Percentiles rank a stretch among this genome's conserved stretches.
phyloP scores from a whole-genome alignment of 1,284 basidiomycete species.

The Filobasidium uniguttulatum region DNA sequence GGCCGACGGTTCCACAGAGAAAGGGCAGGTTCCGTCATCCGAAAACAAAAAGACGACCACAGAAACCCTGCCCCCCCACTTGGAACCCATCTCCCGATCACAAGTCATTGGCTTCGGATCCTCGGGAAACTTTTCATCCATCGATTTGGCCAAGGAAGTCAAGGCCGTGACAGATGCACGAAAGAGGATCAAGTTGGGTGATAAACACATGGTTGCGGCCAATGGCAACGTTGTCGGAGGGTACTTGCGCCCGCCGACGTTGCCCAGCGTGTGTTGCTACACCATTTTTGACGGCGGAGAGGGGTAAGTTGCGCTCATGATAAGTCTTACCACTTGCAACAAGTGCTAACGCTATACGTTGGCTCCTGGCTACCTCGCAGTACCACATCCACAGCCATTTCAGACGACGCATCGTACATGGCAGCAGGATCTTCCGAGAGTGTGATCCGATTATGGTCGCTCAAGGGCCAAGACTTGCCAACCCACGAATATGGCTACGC shows the following conservation, averaged over 20 bases:
- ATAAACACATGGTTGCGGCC: constrained; percentile 26
- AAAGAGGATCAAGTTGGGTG: constrained; percentile 77
- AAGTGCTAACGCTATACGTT: too few relatives aligned
- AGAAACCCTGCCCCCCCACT: background rate
- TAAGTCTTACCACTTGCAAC: too few relatives aligned
- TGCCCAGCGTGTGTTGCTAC: constrained; percentile 85
- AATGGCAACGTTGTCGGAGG: constrained; percentile 17
- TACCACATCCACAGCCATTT: constrained; percentile 75
- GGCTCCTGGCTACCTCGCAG: constrained; percentile 37
- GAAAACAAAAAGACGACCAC: constrained; percentile 4
- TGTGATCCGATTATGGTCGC: constrained; percentile 85
- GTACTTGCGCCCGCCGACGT: constrained; percentile 17
- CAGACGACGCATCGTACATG: constrained; percentile 82
- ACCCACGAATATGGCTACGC: constrained; percentile 34
- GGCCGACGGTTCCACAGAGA: background rate
- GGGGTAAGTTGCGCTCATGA: too few relatives aligned
- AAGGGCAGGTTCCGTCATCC: background rate
- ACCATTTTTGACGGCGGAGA: constrained; percentile 82
- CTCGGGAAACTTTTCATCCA: constrained; percentile 50
- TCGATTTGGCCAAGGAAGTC: constrained; percentile 85
- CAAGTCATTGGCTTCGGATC: background rate
- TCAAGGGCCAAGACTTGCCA: constrained; percentile 78
- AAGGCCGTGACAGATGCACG: constrained; percentile 75
- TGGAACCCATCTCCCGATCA: constrained; percentile 13
- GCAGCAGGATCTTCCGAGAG: constrained; percentile 94